Evolutionary conservation across 257 asterid species (phyloP).

Genomic region (Salvia miltiorrhiza): DNA sequence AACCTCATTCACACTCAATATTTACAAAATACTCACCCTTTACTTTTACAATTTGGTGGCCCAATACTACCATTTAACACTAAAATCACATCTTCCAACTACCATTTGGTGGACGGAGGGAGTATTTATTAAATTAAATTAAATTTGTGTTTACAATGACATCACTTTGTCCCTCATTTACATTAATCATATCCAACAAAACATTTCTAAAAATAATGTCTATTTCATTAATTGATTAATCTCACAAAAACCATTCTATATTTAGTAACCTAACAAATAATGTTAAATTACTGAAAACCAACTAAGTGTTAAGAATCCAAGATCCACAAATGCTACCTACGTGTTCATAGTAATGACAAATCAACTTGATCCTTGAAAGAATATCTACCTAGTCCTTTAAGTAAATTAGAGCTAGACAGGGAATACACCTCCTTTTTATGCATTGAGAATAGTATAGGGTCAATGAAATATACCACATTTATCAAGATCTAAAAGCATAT

Average conservation of each 20-base stretch:
- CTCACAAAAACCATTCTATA: background rate
- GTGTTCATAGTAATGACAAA: conserved; percentile 1
- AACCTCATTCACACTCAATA: too few relatives aligned
- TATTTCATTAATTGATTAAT: background rate
- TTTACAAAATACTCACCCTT: too few relatives aligned
- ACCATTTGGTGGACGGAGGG: too few relatives aligned
- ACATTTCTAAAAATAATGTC: background rate
- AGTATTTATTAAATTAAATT: too few relatives aligned
- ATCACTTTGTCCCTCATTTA: background rate
- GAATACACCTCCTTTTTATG: conserved; percentile 1
- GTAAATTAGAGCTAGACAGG: background rate
- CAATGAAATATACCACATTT: background rate
- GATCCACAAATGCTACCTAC: background rate
- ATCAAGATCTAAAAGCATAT: conserved; percentile 8
- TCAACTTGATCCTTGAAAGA: conserved; percentile 1
- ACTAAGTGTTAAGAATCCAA: background rate
- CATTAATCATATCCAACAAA: background rate
- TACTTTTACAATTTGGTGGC: too few relatives aligned
- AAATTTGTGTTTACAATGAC: too few relatives aligned
- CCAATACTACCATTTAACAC: too few relatives aligned
- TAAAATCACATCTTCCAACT: too few relatives aligned
- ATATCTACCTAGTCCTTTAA: conserved; percentile 8
- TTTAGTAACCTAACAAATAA: background rate
- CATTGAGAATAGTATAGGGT: background rate
- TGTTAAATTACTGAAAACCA: background rate